Evolutionary conservation across 2,329 filamentous ascomycete species (phyloP).

Genomic region (Penicillium hesseltinei): DNA sequence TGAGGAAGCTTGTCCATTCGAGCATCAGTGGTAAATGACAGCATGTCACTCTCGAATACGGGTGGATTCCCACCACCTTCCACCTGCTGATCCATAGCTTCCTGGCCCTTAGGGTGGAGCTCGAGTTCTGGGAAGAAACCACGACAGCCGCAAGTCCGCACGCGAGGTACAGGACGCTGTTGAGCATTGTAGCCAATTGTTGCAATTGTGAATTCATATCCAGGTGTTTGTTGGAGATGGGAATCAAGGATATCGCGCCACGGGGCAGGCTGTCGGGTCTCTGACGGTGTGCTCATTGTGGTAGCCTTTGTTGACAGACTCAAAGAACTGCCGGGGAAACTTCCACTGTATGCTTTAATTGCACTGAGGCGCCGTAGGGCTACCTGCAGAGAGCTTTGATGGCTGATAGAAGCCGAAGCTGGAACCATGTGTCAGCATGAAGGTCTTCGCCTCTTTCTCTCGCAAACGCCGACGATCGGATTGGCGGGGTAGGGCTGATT

Average conservation of each 20-base stretch:
- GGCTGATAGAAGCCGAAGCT: background rate
- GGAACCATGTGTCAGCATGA: background rate
- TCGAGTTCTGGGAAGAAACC: conserved; percentile 70
- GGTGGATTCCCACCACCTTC: conserved; percentile 57
- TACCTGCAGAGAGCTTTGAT: background rate
- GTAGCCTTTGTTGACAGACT: background rate
- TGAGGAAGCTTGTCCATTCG: conserved; percentile 82
- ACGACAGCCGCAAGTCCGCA: conserved; percentile 74
- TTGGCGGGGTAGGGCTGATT: background rate
- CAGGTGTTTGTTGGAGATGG: conserved; percentile 25
- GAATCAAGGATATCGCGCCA: conserved; percentile 30
- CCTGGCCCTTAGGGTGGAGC: conserved; percentile 71
- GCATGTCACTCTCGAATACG: conserved; percentile 72
- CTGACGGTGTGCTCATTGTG: conserved; percentile 12
- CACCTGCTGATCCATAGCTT: conserved; percentile 53
- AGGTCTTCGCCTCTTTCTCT: background rate
- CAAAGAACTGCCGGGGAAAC: background rate
- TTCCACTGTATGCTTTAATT: background rate
- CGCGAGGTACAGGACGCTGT: conserved; percentile 28
- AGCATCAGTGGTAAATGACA: conserved; percentile 81
- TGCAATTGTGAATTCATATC: conserved; percentile 29
- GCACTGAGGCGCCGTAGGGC: conserved; percentile 1
- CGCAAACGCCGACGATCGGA: background rate
- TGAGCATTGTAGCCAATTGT: conserved; percentile 23
- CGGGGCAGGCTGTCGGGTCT: conserved; percentile 20